Percentiles rank a stretch among this genome's conserved stretches.
Evolutionary conservation across 1,284 basidiomycete genomes (phyloP).

Genomic region (Sphagnurus paluster): DNA sequence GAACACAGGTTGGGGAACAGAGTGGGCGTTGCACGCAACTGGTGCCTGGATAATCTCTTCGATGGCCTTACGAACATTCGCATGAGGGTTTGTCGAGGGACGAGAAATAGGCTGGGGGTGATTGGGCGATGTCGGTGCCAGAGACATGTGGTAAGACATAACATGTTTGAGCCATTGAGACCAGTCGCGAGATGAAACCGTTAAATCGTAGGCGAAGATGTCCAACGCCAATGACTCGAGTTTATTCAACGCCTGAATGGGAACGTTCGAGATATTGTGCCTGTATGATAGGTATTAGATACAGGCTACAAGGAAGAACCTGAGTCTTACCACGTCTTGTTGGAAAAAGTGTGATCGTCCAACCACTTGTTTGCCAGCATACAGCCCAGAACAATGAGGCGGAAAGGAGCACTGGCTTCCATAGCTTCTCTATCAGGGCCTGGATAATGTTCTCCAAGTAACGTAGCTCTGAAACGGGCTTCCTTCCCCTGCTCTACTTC

Average conservation of each 20-base stretch:
- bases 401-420: slow-evolving; percentile 64
- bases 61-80: slow-evolving; percentile 65
- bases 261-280: slow-evolving; percentile 77
- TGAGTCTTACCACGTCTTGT: slow-evolving; percentile 80
- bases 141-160: slow-evolving; percentile 60
- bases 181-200: slow-evolving; percentile 64
- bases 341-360: slow-evolving; percentile 90
- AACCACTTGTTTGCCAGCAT: slow-evolving; percentile 92
- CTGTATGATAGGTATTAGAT: slow-evolving; percentile 34
- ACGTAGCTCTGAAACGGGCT: slow-evolving; percentile 58
- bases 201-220: slow-evolving; percentile 67
- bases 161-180: slow-evolving; percentile 67
- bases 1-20: slow-evolving; percentile 62
- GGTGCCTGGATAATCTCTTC: slow-evolving; percentile 63
- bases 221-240: slow-evolving; percentile 71
- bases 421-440: slow-evolving; percentile 50
- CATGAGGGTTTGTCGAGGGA: slow-evolving; percentile 67
- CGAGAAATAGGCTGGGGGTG: slow-evolving; percentile 78
- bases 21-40: slow-evolving; percentile 26
- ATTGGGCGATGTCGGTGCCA: slow-evolving; percentile 48
- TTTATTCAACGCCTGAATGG: slow-evolving; percentile 65
- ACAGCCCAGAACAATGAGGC: slow-evolving; percentile 78
- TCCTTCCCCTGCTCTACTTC: slow-evolving; percentile 55
- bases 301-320: slow-evolving; percentile 7
- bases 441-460: slow-evolving; percentile 51